A percentile compares a stretch with the other conserved stretches of the same genome.
Conservation (phyloP, 495 filamentous ascomycete species). For the Oleoguttula mirabilis region DNA sequence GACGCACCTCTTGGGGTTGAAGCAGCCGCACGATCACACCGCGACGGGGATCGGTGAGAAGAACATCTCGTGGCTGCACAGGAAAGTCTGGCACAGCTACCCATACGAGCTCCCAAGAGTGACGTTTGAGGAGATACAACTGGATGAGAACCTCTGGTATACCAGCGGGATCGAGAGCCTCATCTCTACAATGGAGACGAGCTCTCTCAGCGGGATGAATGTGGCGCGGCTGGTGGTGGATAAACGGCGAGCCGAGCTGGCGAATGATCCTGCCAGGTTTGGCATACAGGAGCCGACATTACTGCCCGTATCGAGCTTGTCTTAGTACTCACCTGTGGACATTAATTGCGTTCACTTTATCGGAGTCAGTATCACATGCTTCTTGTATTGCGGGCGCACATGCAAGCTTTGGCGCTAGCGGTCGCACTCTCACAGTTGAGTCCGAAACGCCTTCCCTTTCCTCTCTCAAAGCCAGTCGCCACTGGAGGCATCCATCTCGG, state of each 20-base stretch:
- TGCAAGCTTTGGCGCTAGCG: too few species aligned
- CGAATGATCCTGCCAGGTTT: too few species aligned
- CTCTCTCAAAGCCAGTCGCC: too few species aligned
- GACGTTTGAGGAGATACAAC: slow-evolving; percentile 70
- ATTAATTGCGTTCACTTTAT: too few species aligned
- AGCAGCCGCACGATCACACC: not conserved
- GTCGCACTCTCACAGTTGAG: too few species aligned
- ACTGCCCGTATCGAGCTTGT: too few species aligned
- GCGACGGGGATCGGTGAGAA: slow-evolving; percentile 20
- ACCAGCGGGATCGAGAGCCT: slow-evolving; percentile 90
- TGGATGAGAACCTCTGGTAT: slow-evolving; percentile 67
- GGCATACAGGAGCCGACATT: too few species aligned
- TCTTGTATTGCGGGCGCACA: too few species aligned
- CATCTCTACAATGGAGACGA: slow-evolving; percentile 97
- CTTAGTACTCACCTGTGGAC: too few species aligned
- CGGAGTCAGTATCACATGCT: too few species aligned
- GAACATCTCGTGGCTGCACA: slow-evolving; percentile 67
- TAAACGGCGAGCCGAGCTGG: slow-evolving; percentile 2
- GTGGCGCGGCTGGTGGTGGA: slow-evolving; percentile 69
- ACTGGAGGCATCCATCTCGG: too few species aligned
- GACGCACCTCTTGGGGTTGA: slow-evolving; percentile 35
- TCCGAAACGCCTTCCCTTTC: too few species aligned
- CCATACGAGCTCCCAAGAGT: slow-evolving; percentile 70
- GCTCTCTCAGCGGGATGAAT: slow-evolving; percentile 88
- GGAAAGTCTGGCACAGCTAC: slow-evolving; percentile 69